Base-by-base conservation (phyloP, 495 filamentous ascomycete species). In the Aspergillus mulundensis region DNA sequence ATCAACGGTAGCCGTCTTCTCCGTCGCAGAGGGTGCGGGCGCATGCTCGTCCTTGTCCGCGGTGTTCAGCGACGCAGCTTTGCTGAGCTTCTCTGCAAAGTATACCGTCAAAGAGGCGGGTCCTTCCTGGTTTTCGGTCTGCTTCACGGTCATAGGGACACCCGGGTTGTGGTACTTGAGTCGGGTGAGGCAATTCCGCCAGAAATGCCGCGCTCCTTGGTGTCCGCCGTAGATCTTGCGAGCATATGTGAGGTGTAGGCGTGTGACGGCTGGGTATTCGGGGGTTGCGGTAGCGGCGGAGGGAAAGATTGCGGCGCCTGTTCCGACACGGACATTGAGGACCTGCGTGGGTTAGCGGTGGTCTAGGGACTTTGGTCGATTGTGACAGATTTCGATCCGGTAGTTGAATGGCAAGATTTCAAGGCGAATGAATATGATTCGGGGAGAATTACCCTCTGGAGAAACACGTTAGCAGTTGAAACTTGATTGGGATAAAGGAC, bases 141-240 rank as follows among this genome's bases (percentile, higher is more conserved):
- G 87, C 62, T 82, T 82, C 50, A 97, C 84, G 34, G 87, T 85
- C 84, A 97, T 93, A 15, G 83, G 80, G 15, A 97, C 67, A 7
- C 82, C 76, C 0, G 94, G 94, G 67, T 98, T 98, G 77, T 94
- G 87, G 77, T 86, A 97, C 78, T 98, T 96, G 53, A 98, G 77
- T 59, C 89, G 83, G 1, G 89, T 88, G 30, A 98, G 84, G 62
- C 82, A 87, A 36, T 83, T 72, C 46, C 81, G 84, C 91, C 90
- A 96, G 80, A 98, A 95, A 77, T 90, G 89, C 55, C 88, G 87
- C 32, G 94, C 84, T 21, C 93, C 93, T 66, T 87, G 79, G 70
- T 95, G 88, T 40, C 76, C 74, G 54, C 58, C 58, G 54, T 75
- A 69, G 53, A 83, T 78, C 60, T 81, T 86, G 39, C 62, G 61